Evolutionary conservation across 2,329 filamentous ascomycete genomes (phyloP).

Genomic region (Dothiorella sarmentorum): DNA sequence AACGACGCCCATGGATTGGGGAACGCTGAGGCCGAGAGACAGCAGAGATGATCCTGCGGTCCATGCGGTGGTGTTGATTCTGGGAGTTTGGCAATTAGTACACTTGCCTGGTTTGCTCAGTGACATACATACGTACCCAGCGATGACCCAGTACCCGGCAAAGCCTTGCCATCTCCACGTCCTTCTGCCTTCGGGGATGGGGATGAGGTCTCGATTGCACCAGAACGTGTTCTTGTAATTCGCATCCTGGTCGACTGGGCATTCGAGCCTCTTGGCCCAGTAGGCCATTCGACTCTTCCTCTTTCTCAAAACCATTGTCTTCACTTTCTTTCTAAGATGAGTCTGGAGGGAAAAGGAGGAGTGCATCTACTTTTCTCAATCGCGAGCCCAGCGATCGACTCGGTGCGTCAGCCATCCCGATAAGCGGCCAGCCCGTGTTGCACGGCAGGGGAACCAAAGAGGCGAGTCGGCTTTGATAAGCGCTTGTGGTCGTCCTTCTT

Average conservation of each 20-base stretch:
- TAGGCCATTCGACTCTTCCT: constrained; percentile 8
- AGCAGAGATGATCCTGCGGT: constrained; percentile 13
- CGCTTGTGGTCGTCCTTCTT: not conserved
- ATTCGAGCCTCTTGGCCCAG: constrained; percentile 16
- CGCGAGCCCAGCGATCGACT: not conserved
- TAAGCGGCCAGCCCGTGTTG: constrained; percentile 3
- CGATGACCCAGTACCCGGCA: constrained; percentile 17
- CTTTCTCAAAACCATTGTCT: not conserved
- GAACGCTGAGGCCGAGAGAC: constrained; percentile 28
- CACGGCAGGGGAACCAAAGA: not conserved
- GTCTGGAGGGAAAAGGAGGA: not conserved
- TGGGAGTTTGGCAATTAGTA: not conserved
- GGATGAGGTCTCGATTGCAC: constrained; percentile 16
- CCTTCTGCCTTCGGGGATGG: constrained; percentile 4
- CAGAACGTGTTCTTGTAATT: constrained; percentile 16
- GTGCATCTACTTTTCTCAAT: constrained; percentile 1
- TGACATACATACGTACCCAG: not conserved
- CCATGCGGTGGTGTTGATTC: constrained; percentile 17
- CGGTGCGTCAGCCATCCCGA: not conserved
- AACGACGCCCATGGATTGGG: constrained; percentile 31
- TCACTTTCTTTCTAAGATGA: not conserved
- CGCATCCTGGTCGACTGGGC: constrained; percentile 11
- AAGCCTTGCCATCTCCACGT: constrained; percentile 17
- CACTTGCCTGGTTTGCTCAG: not conserved
- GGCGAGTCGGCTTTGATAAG: constrained; percentile 12